Evolutionary conservation across 2,329 filamentous ascomycete species (phyloP).

Genomic region (Chaetomiaceae sp.): DNA sequence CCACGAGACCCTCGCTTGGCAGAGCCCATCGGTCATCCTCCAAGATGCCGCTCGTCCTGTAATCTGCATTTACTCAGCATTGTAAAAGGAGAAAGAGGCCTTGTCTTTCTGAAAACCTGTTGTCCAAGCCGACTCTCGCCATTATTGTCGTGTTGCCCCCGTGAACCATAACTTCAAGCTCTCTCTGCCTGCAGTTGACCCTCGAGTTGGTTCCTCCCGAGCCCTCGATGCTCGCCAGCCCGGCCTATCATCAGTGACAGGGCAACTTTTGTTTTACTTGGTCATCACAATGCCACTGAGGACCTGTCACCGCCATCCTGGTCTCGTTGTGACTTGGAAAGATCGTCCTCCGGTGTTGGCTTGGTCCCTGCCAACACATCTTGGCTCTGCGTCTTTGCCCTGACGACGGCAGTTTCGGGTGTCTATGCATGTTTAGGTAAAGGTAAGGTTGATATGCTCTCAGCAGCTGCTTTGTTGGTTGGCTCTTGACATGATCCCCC

Average conservation of each 20-base stretch:
- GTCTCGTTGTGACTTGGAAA: not conserved
- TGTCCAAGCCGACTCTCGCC: not conserved
- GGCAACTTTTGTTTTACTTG: not conserved
- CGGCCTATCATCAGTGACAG: not conserved
- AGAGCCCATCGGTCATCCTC: not conserved
- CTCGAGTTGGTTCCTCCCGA: not conserved
- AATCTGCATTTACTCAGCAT: constrained; percentile 2
- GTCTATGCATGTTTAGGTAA: not conserved
- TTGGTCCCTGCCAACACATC: not conserved
- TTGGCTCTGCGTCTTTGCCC: not conserved
- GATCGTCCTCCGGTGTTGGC: no score
- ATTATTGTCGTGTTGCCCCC: not conserved
- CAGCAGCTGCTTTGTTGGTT: not conserved
- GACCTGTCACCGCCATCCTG: not conserved
- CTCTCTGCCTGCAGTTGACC: not conserved
- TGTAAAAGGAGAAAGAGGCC: not conserved
- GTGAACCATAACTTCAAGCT: not conserved
- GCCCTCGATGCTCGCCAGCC: not conserved
- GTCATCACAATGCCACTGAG: not conserved
- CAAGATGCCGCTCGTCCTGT: not conserved
- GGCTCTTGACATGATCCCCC: not conserved
- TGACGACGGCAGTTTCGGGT: not conserved
- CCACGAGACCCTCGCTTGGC: constrained; percentile 18
- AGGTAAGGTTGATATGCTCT: not conserved
- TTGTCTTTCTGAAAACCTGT: not conserved